Base-by-base conservation (phyloP, 78 protist species). In the Dictyostelium brefeldianum region DNA sequence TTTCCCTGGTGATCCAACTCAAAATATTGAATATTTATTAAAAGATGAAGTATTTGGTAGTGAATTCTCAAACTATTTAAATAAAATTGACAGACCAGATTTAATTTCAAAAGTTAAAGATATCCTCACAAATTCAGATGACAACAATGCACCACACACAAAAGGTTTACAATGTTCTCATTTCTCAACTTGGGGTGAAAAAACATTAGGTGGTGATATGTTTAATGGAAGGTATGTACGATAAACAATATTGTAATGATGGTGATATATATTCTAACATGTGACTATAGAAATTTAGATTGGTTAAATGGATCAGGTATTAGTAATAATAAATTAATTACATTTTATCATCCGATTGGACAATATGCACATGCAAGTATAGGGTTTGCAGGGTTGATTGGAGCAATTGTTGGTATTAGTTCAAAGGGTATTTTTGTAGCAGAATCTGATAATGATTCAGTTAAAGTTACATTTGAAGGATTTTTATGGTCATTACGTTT, bases 261-360 rank as follows among this genome's bases (percentile, higher is more conserved):
- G n/a, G n/a, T n/a, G n/a, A n/a, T n/a, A n/a, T n/a, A n/a, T n/a
- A n/a, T n/a, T n/a, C n/a, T n/a, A n/a, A n/a, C n/a, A n/a, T n/a
- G n/a, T n/a, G n/a, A n/a, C 43, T 36, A 36, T 10, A 54, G 96
- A 46, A 94, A 94, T 80, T 81, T 94, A 25, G 96, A 94, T 77
- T 94, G 96, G 96, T 71, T 87, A 50, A 17, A 15, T 36, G 91
- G 78, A 9, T 73, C 91, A 15, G 96, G 96, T 56, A 94, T 94
- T 48, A 53, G 74, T 8, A 41, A 89, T 25, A 56, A 89, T 85
- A 94, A 94, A 59, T 57, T 89, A 4, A 48, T 94, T 48, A 80
- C 94, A 29, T 78, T 94, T 53, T 94, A 47, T 78, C 92, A 81
- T 81, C 90, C 91, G 50, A 7, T 8, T 5, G 92, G 89, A 22